Evolutionary conservation across 1,284 basidiomycete genomes (phyloP).

Genomic region (Cystobasidiaceae sp.): DNA sequence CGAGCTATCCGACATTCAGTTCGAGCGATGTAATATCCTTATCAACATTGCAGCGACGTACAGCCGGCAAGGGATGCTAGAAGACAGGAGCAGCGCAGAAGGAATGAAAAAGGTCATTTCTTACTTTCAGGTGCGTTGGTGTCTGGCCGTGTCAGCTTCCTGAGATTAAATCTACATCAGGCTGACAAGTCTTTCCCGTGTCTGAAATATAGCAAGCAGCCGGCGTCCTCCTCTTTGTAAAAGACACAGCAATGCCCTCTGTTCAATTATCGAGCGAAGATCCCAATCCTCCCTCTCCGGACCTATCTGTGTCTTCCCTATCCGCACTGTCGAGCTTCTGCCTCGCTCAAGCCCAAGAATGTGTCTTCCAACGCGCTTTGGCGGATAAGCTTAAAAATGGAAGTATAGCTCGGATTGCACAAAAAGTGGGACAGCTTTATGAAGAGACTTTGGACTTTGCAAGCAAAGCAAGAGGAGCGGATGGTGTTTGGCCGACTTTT

Average conservation of each 20-base stretch:
- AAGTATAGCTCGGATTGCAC: slow-evolving; percentile 77
- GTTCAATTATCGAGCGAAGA: slow-evolving; percentile 54
- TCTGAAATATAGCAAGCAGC: slow-evolving; percentile 48
- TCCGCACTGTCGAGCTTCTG: slow-evolving; percentile 67
- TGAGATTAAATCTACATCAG: too few relatives aligned
- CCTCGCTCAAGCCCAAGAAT: slow-evolving; percentile 94
- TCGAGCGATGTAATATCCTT: slow-evolving; percentile 68
- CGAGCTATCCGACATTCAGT: slow-evolving; percentile 65
- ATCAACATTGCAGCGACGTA: slow-evolving; percentile 81
- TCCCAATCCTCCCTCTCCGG: slow-evolving; percentile 52
- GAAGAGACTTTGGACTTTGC: slow-evolving; percentile 52
- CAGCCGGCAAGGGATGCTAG: slow-evolving; percentile 62
- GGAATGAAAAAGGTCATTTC: slow-evolving; percentile 67
- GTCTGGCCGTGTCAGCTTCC: too few relatives aligned
- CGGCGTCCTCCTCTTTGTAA: slow-evolving; percentile 65
- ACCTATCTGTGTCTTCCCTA: slow-evolving; percentile 63
- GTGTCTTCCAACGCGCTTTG: slow-evolving; percentile 89
- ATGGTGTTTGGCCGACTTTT: slow-evolving; percentile 45
- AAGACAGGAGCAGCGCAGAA: slow-evolving; percentile 64
- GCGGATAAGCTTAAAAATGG: slow-evolving; percentile 62
- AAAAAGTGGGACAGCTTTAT: slow-evolving; percentile 67
- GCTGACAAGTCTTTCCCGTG: too few relatives aligned
- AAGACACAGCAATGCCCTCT: slow-evolving; percentile 57
- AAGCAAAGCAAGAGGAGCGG: slow-evolving; percentile 53
- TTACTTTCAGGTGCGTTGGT: slow-evolving; percentile 66